Evolutionary conservation across 129 eudicot genomes (phyloP), one percentile per base, ranked within the genome.

Genomic region (Chrysanthemum makinoi): DNA sequence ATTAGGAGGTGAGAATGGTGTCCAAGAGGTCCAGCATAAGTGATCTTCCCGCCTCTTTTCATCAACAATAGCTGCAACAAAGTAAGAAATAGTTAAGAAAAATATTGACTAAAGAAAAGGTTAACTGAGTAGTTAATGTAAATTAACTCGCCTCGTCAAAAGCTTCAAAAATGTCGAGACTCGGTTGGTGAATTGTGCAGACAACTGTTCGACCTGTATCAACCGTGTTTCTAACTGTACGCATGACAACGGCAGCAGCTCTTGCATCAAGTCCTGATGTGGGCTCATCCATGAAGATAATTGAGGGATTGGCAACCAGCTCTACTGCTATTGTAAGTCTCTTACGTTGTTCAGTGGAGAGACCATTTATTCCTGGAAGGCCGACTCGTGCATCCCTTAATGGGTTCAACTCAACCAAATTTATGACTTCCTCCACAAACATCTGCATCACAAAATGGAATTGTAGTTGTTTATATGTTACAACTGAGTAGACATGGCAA

Each of bases 221-320:
- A 28, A 68, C 73, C 10, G 73, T 68, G 49, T 68, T 68, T 10
- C 73, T 68, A 51, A 68, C 49, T 28, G 73, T 68, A 22, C 73
- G 61, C 73, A 68, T 68, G 62, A 68, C 73, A 68, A 68, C 54
- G 11, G 73, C 73, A 0, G 73, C 73, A 52, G 73, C 73, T 51
- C 73, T 51, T 52, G 73, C 73, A 52, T 68, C 73, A 51, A 68
- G 73, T n/a, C 73, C 73, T 28, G 73, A 68, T 15, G 73, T 68
- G 62, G 73, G 73, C 4, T 68, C 73, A 16, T 68, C 73, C 73
- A 68, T 68, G 56, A 68, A 68, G 59, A 68, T 68, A 4, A 68
- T 68, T 10, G 73, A 68, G 0, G 73, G 73, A 54, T 68, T 68
- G 19, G 62, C 73, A 28, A 68, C 73, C 47, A 68, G 54, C 62